Base-by-base conservation (phyloP, 2,329 filamentous ascomycete species). In the Elsinoe batatas region DNA sequence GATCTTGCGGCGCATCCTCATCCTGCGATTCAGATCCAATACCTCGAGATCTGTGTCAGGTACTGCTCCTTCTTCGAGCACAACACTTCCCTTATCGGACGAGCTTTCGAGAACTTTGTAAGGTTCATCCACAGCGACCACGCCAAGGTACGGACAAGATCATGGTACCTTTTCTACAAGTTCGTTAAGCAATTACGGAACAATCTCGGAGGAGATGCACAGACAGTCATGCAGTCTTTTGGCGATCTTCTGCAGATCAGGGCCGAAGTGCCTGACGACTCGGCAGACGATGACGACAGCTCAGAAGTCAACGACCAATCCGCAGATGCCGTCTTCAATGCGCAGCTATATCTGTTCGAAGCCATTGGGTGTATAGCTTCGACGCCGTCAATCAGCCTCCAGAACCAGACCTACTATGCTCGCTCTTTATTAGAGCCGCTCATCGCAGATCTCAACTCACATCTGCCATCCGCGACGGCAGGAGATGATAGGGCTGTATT, bases 11-110 rank as follows among this genome's bases (percentile, higher is more conserved):
- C 79, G 42, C 94, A 91, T 69, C 83, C 85, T 13, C 93, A 97
- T 67, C 91, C 93, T 1, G 89, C 91, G 13, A 91, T 96, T 53
- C 82, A 96, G 60, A 77, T 98, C 18, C 90, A 96, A 71, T 98
- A 95, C 67, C 96, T 98, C 91, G 93, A 98, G 69, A 95, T 95
- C 35, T 95, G 91, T 69, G 91, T 95, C 56, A 85, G 93, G 51
- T 98, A 98, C 71, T 88, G 85, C 67, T 81, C 84, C 26, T 95
- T 96, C 69, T 97, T 98, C 67, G 91, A 97, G 66, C 82, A 83
- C 56, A 87, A 95, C 65, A 78, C 83, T 30, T 77, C 85, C 18
- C 84, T 88, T 58, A 94, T 97, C 50, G 88, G 88, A 1, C 85
- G 84, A 61, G 89, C 93, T 1, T 77, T 98, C 40, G 90, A 96